phyloP scores from a whole-genome alignment of 305 asterid species.

The Coffea humblotiana region DNA sequence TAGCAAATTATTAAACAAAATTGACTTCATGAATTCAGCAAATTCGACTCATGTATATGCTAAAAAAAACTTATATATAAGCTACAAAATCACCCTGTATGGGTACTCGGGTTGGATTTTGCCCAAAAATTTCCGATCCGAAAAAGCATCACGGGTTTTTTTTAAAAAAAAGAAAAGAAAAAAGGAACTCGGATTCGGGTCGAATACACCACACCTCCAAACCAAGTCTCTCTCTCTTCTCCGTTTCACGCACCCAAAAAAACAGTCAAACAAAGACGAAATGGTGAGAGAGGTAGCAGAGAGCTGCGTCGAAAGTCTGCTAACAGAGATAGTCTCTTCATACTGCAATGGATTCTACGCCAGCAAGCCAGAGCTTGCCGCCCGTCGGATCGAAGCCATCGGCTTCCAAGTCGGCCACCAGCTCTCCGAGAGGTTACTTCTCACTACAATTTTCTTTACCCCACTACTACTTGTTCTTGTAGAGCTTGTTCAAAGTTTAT shows the following conservation, averaged over 20 bases:
- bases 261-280: neutral
- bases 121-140: too few relatives aligned
- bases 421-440: slow-evolving; percentile 15
- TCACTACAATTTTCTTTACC: neutral
- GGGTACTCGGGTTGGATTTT: too few relatives aligned
- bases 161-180: too few relatives aligned
- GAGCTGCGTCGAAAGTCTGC: slow-evolving; percentile 24
- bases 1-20: too few relatives aligned
- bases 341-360: slow-evolving; percentile 23
- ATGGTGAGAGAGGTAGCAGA: slow-evolving; percentile 25
- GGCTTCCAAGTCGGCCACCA: slow-evolving; percentile 26
- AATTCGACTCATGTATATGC: too few relatives aligned
- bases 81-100: too few relatives aligned
- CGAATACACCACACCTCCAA: too few relatives aligned
- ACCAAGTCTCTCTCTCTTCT: too few relatives aligned
- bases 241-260: neutral
- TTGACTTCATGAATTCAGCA: too few relatives aligned
- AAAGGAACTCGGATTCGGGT: too few relatives aligned
- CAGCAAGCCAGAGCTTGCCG: slow-evolving; percentile 21
- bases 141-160: too few relatives aligned
- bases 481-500: neutral
- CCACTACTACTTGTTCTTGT: neutral
- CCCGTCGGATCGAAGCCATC: slow-evolving; percentile 27
- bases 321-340: slow-evolving; percentile 21
- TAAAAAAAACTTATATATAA: too few relatives aligned